Percentiles rank a stretch among this genome's conserved stretches.
Conservation (phyloP, 305 asterid species). For the Coffea humblotiana region DNA sequence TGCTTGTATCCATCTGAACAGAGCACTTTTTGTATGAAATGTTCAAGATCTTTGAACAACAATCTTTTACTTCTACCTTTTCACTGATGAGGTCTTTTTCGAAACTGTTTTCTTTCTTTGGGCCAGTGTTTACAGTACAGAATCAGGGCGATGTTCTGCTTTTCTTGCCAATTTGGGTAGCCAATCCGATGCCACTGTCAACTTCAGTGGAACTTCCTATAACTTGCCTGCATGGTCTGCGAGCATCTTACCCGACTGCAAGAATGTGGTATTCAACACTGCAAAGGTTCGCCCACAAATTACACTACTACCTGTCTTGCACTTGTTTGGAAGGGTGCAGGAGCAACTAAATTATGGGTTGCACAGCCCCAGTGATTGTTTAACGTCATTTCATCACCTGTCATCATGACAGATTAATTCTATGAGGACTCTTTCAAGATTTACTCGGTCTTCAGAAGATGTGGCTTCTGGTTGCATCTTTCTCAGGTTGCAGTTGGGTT, state of each 20-base stretch:
- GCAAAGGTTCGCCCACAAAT: slow-evolving; percentile 62
- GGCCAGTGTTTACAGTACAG: slow-evolving; percentile 79
- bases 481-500: slow-evolving; percentile 77
- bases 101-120: slow-evolving; percentile 25
- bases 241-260: slow-evolving; percentile 98
- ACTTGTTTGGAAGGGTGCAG: too few relatives aligned
- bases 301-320: too few relatives aligned
- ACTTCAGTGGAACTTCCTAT: slow-evolving; percentile 73
- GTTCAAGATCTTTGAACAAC: too few relatives aligned
- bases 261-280: slow-evolving; percentile 71
- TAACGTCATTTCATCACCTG: slow-evolving; percentile 22
- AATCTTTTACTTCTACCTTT: too few relatives aligned
- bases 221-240: slow-evolving; percentile 92
- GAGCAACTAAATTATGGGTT: too few relatives aligned
- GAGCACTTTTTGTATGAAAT: too few relatives aligned
- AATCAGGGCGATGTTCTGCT: slow-evolving; percentile 80
- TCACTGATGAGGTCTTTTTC: neutral
- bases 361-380: neutral
- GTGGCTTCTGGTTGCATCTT: slow-evolving; percentile 38
- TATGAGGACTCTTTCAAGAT: slow-evolving; percentile 47
- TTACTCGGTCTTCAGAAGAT: slow-evolving; percentile 17
- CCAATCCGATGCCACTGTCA: slow-evolving; percentile 62
- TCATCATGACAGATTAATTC: slow-evolving; percentile 69
- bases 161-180: slow-evolving; percentile 76
- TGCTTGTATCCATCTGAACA: too few relatives aligned